These are phyloP conservation scores for Candida boidinii DNA, from an alignment of 805 yeast species.

Conservation along the genomic window DNA sequence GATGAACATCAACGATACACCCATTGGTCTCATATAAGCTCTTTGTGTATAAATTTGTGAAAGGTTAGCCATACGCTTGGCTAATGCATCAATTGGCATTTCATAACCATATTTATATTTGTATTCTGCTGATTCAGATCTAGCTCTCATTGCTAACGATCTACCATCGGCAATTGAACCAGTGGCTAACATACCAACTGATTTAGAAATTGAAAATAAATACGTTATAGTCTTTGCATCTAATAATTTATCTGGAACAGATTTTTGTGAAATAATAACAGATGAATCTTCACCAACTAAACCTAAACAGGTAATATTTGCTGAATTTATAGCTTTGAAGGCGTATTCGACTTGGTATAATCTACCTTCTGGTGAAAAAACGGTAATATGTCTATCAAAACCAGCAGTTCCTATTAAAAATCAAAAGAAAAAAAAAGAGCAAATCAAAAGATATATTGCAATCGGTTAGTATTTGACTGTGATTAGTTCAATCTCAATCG, in stretches of 20 bases:
- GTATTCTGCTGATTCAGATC: constrained; percentile 94
- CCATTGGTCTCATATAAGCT: constrained; percentile 97
- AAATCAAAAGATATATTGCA: too few relatives aligned
- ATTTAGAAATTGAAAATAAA: constrained; percentile 71
- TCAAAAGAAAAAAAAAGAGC: too few relatives aligned
- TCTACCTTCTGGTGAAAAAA: constrained; percentile 97
- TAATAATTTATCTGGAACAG: constrained; percentile 89
- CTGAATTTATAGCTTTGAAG: constrained; percentile 89
- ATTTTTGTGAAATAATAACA: constrained; percentile 88
- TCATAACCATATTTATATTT: constrained; percentile 92
- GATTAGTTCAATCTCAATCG: too few relatives aligned
- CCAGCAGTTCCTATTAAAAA: constrained; percentile 71
- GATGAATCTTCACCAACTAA: constrained; percentile 80
- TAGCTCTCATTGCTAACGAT: constrained; percentile 80
- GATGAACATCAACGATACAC: constrained; percentile 84
- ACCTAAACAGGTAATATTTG: constrained; percentile 85
- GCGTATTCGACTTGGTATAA: constrained; percentile 97
- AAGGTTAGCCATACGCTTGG: constrained; percentile 92
- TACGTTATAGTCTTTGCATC: constrained; percentile 85
- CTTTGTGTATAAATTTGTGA: constrained; percentile 95
- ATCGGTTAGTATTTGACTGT: too few relatives aligned
- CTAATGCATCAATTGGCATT: constrained; percentile 89
- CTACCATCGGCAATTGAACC: constrained; percentile 97
- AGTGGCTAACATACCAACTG: constrained; percentile 84
- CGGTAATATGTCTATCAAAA: constrained; percentile 96